Evolutionary conservation across 495 filamentous ascomycete species (phyloP).

Genomic region (Neohortaea acidophila): DNA sequence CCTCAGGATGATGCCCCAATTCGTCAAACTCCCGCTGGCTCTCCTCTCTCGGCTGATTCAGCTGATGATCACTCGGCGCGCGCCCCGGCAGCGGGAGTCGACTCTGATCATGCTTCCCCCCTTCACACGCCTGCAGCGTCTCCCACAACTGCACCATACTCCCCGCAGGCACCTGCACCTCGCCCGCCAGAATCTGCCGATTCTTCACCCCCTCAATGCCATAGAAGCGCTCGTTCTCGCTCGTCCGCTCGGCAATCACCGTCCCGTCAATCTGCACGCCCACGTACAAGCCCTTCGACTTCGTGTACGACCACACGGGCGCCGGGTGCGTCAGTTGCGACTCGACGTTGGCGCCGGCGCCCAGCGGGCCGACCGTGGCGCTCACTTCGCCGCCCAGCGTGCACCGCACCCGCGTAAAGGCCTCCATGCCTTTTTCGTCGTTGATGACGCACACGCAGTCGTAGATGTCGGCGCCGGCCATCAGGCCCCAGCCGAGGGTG

Average conservation of each 20-base stretch:
- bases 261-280: conserved; percentile 73
- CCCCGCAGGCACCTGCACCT: conserved; percentile 49
- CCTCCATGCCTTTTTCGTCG: conserved; percentile 60
- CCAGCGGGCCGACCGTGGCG: conserved; percentile 64
- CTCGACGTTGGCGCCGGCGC: conserved; percentile 53
- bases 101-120: conserved; percentile 30
- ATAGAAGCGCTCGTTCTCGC: conserved; percentile 84
- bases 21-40: conserved; percentile 17
- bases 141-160: conserved; percentile 52
- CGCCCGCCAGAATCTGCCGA: conserved; percentile 63
- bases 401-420: conserved; percentile 59
- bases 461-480: conserved; percentile 81
- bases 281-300: conserved; percentile 67
- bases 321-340: conserved; percentile 53
- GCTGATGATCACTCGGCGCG: conserved; percentile 7
- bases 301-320: conserved; percentile 76
- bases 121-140: conserved; percentile 72
- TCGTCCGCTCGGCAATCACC: conserved; percentile 63
- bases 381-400: conserved; percentile 66
- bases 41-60: conserved; percentile 8
- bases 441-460: conserved; percentile 86
- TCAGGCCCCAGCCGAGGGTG: conserved; percentile 65
- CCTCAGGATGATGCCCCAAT: no score
- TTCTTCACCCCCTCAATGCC: conserved; percentile 50
- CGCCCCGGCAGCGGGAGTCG: conserved; percentile 9